Percentiles rank a stretch among this genome's conserved stretches.
Conservation (phyloP, 805 yeast genomes). For the Brettanomyces sp. region DNA sequence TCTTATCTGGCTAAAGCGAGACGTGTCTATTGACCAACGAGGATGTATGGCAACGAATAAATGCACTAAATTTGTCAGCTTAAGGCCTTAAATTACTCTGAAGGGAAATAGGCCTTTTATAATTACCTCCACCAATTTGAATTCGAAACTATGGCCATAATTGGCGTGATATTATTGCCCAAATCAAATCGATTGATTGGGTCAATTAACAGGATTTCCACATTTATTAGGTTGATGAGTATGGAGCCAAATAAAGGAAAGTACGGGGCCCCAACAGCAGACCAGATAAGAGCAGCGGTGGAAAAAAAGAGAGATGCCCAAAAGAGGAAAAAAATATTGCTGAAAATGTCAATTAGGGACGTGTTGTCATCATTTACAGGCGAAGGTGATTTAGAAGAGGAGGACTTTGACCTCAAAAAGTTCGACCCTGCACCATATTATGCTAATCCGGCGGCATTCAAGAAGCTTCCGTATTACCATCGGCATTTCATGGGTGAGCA, state of each 20-base stretch:
- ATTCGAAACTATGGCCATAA: not conserved
- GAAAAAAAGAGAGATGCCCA: constrained; percentile 17
- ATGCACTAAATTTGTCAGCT: too few relatives aligned
- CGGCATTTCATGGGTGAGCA: constrained; percentile 48
- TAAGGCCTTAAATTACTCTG: too few relatives aligned
- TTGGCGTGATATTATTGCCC: not conserved
- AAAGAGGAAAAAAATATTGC: constrained; percentile 26
- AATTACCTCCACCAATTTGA: too few relatives aligned
- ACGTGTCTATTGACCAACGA: too few relatives aligned
- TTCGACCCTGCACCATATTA: constrained; percentile 26
- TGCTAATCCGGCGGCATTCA: constrained; percentile 20
- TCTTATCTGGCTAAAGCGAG: too few relatives aligned
- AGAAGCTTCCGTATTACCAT: constrained; percentile 36
- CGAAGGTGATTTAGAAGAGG: constrained; percentile 22
- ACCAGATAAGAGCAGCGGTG: constrained; percentile 13
- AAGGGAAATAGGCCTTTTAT: too few relatives aligned
- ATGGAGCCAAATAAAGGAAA: not conserved
- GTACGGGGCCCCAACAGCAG: constrained; percentile 16
- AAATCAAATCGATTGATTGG: not conserved
- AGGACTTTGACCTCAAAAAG: constrained; percentile 21
- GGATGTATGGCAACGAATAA: too few relatives aligned
- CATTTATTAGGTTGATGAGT: too few relatives aligned
- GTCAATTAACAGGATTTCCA: too few relatives aligned
- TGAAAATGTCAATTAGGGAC: constrained; percentile 31
- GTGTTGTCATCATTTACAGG: constrained; percentile 24